Conservation (phyloP, 257 asterid species). For the Agastache rugosa region DNA sequence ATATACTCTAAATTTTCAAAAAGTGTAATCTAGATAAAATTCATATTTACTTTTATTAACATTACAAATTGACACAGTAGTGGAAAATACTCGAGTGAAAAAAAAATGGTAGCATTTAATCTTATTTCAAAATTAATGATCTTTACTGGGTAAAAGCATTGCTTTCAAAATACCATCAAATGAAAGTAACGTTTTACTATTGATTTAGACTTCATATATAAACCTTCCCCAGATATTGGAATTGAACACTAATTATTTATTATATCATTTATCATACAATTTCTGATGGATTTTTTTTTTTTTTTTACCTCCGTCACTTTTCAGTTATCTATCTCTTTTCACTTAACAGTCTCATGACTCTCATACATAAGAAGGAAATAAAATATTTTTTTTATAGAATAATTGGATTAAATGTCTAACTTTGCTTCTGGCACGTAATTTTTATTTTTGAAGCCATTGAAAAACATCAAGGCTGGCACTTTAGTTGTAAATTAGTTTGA, state of each 20-base stretch:
- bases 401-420: not conserved
- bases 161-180: not conserved
- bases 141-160: not conserved
- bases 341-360: not conserved
- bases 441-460: not conserved
- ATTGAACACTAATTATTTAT: not conserved
- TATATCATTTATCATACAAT: not conserved
- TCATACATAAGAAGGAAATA: not conserved
- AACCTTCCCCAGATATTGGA: constrained; percentile 29
- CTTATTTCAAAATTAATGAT: not conserved
- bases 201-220: not conserved
- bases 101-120: too few species aligned
- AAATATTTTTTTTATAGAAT: too few species aligned
- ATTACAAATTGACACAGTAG: too few species aligned
- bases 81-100: too few species aligned
- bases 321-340: not conserved
- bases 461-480: not conserved
- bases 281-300: not conserved
- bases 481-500: not conserved
- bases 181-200: too few species aligned
- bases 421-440: not conserved
- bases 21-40: too few species aligned
- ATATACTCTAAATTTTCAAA: too few species aligned
- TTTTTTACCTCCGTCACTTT: not conserved
- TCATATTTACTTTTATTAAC: too few species aligned